Evolutionary conservation across 140 eudicot species (phyloP).

Genomic region (Stevia rebaudiana): DNA sequence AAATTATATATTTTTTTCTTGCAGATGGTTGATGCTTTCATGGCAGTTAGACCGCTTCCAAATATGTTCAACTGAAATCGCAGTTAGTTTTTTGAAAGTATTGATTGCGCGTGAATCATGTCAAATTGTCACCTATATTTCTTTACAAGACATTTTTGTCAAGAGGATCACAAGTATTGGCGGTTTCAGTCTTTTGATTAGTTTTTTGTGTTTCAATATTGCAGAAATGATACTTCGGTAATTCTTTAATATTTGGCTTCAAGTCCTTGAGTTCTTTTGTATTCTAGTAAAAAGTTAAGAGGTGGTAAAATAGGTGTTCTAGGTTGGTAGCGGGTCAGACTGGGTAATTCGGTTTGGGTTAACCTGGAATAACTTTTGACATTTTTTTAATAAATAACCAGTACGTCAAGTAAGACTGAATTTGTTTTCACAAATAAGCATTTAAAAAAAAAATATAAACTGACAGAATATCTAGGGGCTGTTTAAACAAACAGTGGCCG

Average conservation of each 20-base stretch:
- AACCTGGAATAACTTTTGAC: neutral
- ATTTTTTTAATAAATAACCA: no score
- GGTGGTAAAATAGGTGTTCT: neutral
- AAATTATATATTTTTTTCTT: constrained; percentile 13
- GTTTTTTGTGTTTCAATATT: neutral
- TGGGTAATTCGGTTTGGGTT: neutral
- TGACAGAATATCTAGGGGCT: no score
- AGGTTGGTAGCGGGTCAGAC: neutral
- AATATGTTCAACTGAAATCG: constrained; percentile 55
- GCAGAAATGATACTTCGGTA: neutral
- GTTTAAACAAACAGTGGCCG: no score
- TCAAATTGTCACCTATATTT: neutral
- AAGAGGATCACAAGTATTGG: neutral
- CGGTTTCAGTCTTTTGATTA: neutral
- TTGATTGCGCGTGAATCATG: neutral
- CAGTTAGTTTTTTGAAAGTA: neutral
- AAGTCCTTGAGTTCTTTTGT: neutral
- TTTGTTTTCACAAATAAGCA: no score
- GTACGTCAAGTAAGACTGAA: no score
- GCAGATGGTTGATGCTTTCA: constrained; percentile 92
- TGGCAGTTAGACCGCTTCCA: constrained; percentile 89
- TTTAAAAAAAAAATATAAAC: no score
- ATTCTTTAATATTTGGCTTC: neutral
- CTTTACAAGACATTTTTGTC: neutral
- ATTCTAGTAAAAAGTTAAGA: neutral